Evolutionary conservation across 345 rosid genomes (phyloP), one percentile per base, ranked within the genome.

Genomic region (Salix koriyanagi): DNA sequence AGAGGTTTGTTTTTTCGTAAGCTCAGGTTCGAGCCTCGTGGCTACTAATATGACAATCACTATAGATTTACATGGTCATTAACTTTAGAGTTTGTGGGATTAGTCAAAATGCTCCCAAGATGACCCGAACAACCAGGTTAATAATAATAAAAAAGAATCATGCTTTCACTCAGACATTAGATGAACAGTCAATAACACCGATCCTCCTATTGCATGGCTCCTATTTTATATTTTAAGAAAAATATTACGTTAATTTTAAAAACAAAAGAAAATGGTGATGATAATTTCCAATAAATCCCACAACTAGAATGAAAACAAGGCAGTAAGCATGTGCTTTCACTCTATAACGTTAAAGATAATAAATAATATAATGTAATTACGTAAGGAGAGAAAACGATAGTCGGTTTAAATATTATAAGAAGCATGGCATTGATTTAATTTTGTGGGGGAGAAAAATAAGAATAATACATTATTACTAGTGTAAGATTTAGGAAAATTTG

Each of bases 51-150:
- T 34, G 6, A 34, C 6, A 5, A 0, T 0, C 0, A 34, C 5
- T 34, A 34, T 0, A 34, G 1, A 5, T 6, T 34, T 34, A 34
- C 0, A 34, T 34, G 6, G 0, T 34, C 1, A 0, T 34, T 34
- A 34, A 34, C 4, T 34, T 34, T 0, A 34, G 1, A 0, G 1
- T 0, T 0, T 34, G 1, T 34, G 6, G 1, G 1, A 34, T 34
- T 34, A 5, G 36, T 4, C 5, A 4, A 34, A 5, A 0, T 34
- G 36, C 5, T 34, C 5, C 0, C 5, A 34, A 34, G 5, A 4
- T 4, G 36, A 34, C 0, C 36, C 6, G 5, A 34, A 34, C 36
- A 4, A 4, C 37, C 34, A 32, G 0, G 5, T 32, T 32, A 5
- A 34, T 34, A 34, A 34, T 34, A 4, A 34, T 34, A 34, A 34